phyloP scores from a whole-genome alignment of 805 yeast species.

The Zygosaccharomyces lentus region DNA sequence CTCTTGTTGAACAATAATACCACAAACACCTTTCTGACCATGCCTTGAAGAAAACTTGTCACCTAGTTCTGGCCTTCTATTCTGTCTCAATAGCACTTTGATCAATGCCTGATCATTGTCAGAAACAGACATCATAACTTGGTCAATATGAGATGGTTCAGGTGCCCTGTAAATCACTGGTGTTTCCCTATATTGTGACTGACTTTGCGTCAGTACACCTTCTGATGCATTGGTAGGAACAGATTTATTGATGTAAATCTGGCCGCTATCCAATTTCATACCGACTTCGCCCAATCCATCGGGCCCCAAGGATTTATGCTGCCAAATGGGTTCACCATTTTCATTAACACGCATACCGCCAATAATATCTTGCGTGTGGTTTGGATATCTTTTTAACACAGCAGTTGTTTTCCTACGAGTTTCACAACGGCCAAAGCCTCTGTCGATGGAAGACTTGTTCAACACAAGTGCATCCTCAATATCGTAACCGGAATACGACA shows the following conservation, averaged over 20 bases:
- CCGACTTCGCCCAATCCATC: constrained; percentile 98
- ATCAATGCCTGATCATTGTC: constrained; percentile 93
- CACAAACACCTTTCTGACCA: constrained; percentile 99
- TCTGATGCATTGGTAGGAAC: constrained; percentile 85
- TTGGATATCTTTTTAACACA: constrained; percentile 83
- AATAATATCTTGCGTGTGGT: constrained; percentile 86
- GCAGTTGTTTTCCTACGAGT: constrained; percentile 89
- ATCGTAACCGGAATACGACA: constrained; percentile 99
- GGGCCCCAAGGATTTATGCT: constrained; percentile 81
- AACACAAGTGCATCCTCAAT: constrained; percentile 97
- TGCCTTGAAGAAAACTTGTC: constrained; percentile 97
- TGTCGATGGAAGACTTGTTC: constrained; percentile 87
- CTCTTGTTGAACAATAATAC: constrained; percentile 94
- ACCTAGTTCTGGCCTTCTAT: constrained; percentile 96
- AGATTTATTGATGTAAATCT: constrained; percentile 87
- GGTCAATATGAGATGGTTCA: constrained; percentile 91
- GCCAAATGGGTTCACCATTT: constrained; percentile 74
- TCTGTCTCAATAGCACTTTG: constrained; percentile 87
- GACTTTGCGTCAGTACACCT: constrained; percentile 34
- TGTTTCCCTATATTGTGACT: constrained; percentile 72
- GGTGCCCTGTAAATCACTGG: constrained; percentile 93
- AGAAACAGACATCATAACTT: constrained; percentile 94
- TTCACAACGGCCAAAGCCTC: constrained; percentile 98
- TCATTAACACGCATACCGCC: constrained; percentile 89
- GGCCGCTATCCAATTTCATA: constrained; percentile 83